Evolutionary conservation across 2,329 filamentous ascomycete genomes (phyloP).

Genomic region (Alternaria ethzedia): DNA sequence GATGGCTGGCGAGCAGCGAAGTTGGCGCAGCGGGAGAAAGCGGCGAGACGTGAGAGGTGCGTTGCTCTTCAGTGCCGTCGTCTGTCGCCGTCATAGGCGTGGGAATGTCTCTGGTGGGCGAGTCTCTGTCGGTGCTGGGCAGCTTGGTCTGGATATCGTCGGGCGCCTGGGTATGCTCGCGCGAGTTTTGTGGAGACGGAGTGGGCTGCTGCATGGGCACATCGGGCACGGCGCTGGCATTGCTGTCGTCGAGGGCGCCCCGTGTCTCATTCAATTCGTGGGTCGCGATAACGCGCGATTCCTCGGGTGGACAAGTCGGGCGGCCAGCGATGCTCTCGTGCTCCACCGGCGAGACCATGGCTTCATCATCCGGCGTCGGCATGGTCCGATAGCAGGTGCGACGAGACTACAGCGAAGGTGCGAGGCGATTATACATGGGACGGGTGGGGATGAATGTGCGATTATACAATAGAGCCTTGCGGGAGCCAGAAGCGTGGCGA

Average conservation of each 20-base stretch:
- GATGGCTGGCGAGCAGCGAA: slow-evolving; percentile 32
- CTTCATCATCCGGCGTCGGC: slow-evolving; percentile 56
- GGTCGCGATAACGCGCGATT: slow-evolving; percentile 33
- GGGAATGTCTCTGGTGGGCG: slow-evolving; percentile 45
- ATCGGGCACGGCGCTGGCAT: slow-evolving; percentile 21
- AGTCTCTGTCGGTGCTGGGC: slow-evolving; percentile 41
- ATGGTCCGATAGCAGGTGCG: slow-evolving; percentile 48
- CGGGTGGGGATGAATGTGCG: slow-evolving; percentile 9
- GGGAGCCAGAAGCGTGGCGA: slow-evolving; percentile 14
- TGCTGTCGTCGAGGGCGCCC: slow-evolving; percentile 15
- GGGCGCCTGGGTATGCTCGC: slow-evolving; percentile 21
- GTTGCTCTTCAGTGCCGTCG: slow-evolving; percentile 45
- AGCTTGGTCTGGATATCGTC: slow-evolving; percentile 38
- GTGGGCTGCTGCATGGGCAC: slow-evolving; percentile 43
- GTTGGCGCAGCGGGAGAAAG: slow-evolving; percentile 35
- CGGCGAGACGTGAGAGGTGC: slow-evolving; percentile 41
- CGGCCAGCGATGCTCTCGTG: slow-evolving; percentile 53
- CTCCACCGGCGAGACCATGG: slow-evolving; percentile 49
- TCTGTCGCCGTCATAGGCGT: slow-evolving; percentile 47
- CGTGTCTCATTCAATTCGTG: slow-evolving; percentile 43
- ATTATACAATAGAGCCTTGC: slow-evolving; percentile 15
- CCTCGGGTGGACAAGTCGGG: slow-evolving; percentile 59
- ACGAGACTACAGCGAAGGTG: slow-evolving; percentile 33
- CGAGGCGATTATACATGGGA: slow-evolving; percentile 27
- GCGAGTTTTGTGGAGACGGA: slow-evolving; percentile 41